A percentile compares a stretch with the other conserved stretches of the same genome.
These are phyloP conservation scores for Epithemia pelagica DNA, from an alignment of 108 stramenopile genomes.

Conservation along the genomic window DNA sequence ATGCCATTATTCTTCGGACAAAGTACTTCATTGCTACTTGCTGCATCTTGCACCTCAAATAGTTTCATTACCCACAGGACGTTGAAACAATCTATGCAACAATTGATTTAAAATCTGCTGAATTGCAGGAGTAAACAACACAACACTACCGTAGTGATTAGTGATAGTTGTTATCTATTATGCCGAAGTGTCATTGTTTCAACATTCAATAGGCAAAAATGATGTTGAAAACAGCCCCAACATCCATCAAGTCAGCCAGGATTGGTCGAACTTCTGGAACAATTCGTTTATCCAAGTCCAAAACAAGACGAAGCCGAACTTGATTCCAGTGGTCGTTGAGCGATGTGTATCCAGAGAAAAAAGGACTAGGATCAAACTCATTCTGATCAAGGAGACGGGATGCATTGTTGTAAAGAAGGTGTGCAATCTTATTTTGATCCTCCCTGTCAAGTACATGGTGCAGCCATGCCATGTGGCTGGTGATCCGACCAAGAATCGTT, in stretches of 20 bases:
- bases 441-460: background rate
- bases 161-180: no score
- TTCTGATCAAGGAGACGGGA: background rate
- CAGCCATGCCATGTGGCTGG: background rate
- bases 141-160: no score
- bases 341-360: background rate
- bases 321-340: background rate
- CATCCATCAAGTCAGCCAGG: constrained; percentile 3
- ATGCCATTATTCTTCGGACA: no score
- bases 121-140: no score
- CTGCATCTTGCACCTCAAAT: no score
- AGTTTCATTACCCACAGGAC: no score
- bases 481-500: background rate
- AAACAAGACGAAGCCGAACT: background rate
- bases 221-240: background rate
- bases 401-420: background rate
- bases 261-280: constrained; percentile 3
- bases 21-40: no score
- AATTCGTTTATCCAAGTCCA: background rate
- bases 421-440: background rate
- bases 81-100: no score
- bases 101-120: no score
- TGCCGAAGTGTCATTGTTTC: no score
- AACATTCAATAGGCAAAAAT: background rate
- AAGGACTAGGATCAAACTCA: constrained; percentile 2